Evolutionary conservation across 257 asterid species (phyloP).

Genomic region (Misopates orontium): DNA sequence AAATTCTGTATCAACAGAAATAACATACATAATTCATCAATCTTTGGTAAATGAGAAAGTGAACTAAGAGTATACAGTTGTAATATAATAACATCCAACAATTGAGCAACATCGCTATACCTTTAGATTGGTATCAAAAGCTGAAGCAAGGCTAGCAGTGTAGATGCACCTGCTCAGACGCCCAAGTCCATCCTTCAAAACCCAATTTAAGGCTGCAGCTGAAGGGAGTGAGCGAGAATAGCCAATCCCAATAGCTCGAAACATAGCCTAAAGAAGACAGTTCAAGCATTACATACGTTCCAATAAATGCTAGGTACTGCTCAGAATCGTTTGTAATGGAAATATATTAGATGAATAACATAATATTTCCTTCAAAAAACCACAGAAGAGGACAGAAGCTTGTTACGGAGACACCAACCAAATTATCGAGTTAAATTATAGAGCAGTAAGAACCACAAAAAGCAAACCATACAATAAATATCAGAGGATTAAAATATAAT

Average conservation of each 20-base stretch:
- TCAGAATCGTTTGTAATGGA: not conserved
- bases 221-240: constrained; percentile 83
- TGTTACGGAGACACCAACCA: not conserved
- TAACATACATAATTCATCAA: not conserved
- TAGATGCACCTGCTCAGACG: constrained; percentile 88
- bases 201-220: constrained; percentile 98
- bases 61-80: constrained; percentile 2
- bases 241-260: constrained; percentile 96
- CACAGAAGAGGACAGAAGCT: constrained; percentile 1
- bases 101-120: constrained; percentile 29
- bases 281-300: constrained; percentile 26
- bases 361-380: too few relatives aligned
- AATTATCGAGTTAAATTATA: constrained; percentile 13
- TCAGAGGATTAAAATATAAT: not conserved
- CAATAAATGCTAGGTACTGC: constrained; percentile 2
- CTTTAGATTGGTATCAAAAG: constrained; percentile 95
- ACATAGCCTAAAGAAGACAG: constrained; percentile 72
- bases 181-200: constrained; percentile 96
- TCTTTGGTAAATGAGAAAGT: constrained; percentile 3
- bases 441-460: not conserved
- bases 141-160: constrained; percentile 91
- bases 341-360: not conserved
- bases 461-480: not conserved
- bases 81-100: constrained; percentile 1
- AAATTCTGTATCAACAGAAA: not conserved